Conservation (phyloP, 164 flowering plant genomes). For the Taxillus chinensis region DNA sequence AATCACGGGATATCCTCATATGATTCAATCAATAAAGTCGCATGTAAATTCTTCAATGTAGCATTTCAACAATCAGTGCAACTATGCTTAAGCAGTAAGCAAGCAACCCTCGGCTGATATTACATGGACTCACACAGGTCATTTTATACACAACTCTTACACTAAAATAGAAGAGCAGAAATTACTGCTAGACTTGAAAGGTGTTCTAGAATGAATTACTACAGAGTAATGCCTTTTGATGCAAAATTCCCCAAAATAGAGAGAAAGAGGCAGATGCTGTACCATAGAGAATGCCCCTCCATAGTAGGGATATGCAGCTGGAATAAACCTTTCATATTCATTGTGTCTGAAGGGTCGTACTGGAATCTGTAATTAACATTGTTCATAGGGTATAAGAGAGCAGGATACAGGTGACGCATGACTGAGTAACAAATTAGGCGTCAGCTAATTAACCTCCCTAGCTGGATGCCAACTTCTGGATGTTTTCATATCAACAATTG, state of each 20-base stretch:
- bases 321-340: constrained; percentile 90
- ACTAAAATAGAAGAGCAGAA: neutral
- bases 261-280: constrained; percentile 12
- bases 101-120: neutral
- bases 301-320: constrained; percentile 89
- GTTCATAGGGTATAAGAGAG: neutral
- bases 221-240: neutral
- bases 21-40: neutral
- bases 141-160: too few species aligned
- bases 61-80: neutral
- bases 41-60: neutral
- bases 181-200: neutral
- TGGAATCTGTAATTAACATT: constrained; percentile 62
- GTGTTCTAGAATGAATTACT: neutral
- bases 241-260: neutral
- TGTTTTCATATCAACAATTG: too few species aligned
- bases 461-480: too few species aligned
- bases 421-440: too few species aligned
- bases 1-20: neutral
- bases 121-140: neutral
- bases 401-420: too few species aligned
- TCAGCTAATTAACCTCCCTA: too few species aligned
- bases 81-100: neutral
- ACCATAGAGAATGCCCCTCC: constrained; percentile 88
- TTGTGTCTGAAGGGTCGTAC: constrained; percentile 94